Base-by-base conservation (phyloP, 1,284 basidiomycete species). In the Ustanciosporium gigantosporum region DNA sequence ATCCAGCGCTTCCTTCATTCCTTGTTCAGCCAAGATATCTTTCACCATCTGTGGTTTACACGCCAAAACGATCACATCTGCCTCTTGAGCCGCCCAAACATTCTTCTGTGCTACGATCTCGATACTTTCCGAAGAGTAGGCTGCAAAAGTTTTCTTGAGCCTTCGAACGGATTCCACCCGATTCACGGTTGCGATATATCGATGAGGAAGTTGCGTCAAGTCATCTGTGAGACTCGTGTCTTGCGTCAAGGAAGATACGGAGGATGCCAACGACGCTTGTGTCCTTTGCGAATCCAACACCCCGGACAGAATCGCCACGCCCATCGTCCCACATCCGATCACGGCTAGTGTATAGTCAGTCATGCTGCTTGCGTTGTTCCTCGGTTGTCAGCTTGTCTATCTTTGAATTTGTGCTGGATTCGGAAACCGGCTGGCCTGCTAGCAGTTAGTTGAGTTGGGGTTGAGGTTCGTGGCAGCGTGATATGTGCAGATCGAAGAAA, bases 221-320 rank as follows among this genome's bases (percentile, higher is more conserved):
- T 74, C 69, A 21, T 68, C 61, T 14, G 53, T 50, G 9, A 44
- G 37, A 1, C 44, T 27, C n/a, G 50, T 57, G 20, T 56, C 52
- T 14, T 35, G 37, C 8, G 39, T 22, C 1, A 65, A 51, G 3
- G 53, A 65, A 3, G 55, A 50, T 13, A 62, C 38, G 1, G 49
- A 50, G 15, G 57, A 43, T 8, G 45, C 48, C 11, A 41, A 25
- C 8, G 46, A 46, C 21, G 50, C 45, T 25, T 59, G 55, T 16
- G 41, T 41, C 9, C 46, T 55, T 47, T 49, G 72, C 32, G 62
- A 81, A 69, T 66, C 81, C 38, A 93, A 81, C 31, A 94, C 86
- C 44, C 91, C 95, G 23, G 93, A 95, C 37, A 95, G 85, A 77
- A 99, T 85, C 52, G 95, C 92, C 64, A 97, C 82, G 48, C 95